phyloP scores from a whole-genome alignment of 305 asterid genomes.

The Plantago rigida region DNA sequence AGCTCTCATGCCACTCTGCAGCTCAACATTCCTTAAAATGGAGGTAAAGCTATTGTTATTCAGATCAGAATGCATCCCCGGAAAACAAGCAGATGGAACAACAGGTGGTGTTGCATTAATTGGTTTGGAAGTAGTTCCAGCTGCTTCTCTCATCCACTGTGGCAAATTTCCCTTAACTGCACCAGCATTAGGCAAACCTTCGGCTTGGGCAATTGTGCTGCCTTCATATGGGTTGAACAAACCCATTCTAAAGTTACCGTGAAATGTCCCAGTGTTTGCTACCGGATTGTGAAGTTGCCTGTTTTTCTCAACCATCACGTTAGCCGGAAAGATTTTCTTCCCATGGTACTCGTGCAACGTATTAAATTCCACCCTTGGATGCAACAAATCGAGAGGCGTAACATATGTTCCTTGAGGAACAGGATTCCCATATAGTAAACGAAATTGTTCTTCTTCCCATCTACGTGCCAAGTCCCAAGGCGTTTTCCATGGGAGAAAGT shows the following conservation, averaged over 20 bases:
- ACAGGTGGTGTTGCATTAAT: slow-evolving; percentile 9
- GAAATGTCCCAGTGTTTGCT: slow-evolving; percentile 20
- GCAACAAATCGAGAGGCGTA: slow-evolving; percentile 18
- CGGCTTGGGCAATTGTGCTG: slow-evolving; percentile 19
- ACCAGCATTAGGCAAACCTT: slow-evolving; percentile 27
- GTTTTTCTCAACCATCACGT: slow-evolving; percentile 17
- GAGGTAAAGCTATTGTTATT: slow-evolving; percentile 10
- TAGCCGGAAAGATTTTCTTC: slow-evolving; percentile 12
- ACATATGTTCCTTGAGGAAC: slow-evolving; percentile 26
- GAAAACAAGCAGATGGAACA: slow-evolving; percentile 13
- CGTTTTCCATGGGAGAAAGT: slow-evolving; percentile 43
- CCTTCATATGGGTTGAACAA: slow-evolving; percentile 16
- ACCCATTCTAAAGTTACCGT: slow-evolving; percentile 17
- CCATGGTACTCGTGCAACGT: slow-evolving; percentile 11
- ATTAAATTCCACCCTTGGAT: slow-evolving; percentile 22
- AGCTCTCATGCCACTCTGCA: slow-evolving; percentile 2
- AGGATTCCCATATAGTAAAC: slow-evolving; percentile 30
- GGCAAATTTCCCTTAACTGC: slow-evolving; percentile 37
- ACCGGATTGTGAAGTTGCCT: slow-evolving; percentile 26
- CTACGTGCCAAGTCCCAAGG: slow-evolving; percentile 48
- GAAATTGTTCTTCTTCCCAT: slow-evolving; percentile 52
- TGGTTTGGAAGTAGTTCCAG: slow-evolving; percentile 31
- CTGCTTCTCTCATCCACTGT: slow-evolving; percentile 60
- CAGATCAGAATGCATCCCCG: slow-evolving; percentile 13
- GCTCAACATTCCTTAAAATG: slow-evolving; percentile 9